Conservation (phyloP, 2,329 filamentous ascomycete genomes). For the Ophiostoma perfectum region DNA sequence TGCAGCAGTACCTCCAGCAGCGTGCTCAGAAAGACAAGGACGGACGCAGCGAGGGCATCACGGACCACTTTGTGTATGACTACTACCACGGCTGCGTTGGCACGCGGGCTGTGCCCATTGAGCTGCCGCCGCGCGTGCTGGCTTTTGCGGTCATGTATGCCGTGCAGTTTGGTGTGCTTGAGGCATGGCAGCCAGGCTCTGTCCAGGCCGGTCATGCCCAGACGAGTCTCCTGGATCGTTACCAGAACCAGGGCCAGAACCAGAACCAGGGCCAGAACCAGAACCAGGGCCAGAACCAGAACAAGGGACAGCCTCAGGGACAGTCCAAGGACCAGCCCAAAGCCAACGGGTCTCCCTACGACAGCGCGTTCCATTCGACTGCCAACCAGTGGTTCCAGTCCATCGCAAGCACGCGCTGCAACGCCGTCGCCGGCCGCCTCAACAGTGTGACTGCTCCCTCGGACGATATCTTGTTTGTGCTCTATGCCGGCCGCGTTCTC, state of each 20-base stretch:
- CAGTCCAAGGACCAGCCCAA: background rate
- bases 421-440: conserved; percentile 13
- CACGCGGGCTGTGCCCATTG: conserved; percentile 11
- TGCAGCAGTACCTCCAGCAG: background rate
- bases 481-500: conserved; percentile 23
- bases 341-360: background rate
- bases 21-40: background rate
- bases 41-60: background rate
- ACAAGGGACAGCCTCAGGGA: too few relatives aligned
- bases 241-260: background rate
- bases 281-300: too few relatives aligned
- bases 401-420: conserved; percentile 14
- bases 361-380: background rate
- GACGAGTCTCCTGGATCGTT: background rate
- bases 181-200: background rate
- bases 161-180: conserved; percentile 21
- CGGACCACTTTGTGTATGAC: conserved; percentile 3
- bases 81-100: conserved; percentile 13
- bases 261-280: background rate
- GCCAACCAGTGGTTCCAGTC: conserved; percentile 21
- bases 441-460: background rate
- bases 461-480: conserved; percentile 21
- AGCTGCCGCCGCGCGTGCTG: conserved; percentile 23
- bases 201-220: background rate
- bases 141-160: conserved; percentile 23